Conservation (phyloP, 441 rosid genomes). For the Syzygium malaccense region DNA sequence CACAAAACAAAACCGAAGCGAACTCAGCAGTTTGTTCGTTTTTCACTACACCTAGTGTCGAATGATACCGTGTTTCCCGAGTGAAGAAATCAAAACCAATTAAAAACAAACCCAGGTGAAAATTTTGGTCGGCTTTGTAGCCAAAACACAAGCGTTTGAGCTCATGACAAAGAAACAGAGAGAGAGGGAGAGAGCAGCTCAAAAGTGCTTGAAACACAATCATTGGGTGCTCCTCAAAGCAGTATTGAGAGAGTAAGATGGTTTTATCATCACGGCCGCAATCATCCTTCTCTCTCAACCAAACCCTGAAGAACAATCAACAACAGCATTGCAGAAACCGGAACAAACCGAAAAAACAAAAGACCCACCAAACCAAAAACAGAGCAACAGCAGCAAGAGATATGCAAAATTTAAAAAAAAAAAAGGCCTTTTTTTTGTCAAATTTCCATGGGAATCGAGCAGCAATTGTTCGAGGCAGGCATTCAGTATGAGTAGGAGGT, state of each 20-base stretch:
- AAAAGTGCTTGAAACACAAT: conserved; percentile 7
- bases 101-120: background rate
- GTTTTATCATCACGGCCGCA: conserved; percentile 3
- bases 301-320: background rate
- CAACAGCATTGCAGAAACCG: background rate
- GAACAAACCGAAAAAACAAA: background rate
- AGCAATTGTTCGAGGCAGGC: background rate
- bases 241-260: background rate
- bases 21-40: no score
- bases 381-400: background rate
- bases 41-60: background rate
- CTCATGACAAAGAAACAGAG: background rate
- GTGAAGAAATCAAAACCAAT: background rate
- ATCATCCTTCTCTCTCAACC: background rate
- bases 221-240: background rate
- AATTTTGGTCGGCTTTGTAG: background rate
- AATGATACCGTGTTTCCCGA: background rate
- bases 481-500: conserved; percentile 80
- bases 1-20: no score
- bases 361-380: background rate
- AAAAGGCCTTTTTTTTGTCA: background rate
- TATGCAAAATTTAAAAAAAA: background rate
- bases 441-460: background rate
- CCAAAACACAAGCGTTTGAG: background rate
- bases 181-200: background rate